Evolutionary conservation across 768 basidiomycete genomes (phyloP).

Genomic region (Tricholoma terreum): DNA sequence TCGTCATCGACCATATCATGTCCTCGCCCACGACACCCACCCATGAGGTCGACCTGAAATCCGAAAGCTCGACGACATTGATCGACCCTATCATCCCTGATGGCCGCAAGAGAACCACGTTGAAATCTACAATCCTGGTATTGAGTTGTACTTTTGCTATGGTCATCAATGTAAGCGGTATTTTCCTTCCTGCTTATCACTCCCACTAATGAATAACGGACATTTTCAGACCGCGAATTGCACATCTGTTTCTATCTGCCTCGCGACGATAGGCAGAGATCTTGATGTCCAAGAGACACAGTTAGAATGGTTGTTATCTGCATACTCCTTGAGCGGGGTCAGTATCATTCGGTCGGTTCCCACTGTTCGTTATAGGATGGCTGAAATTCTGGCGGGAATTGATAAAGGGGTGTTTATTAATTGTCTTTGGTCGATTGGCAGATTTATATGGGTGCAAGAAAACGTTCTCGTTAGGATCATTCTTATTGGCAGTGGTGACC

Average conservation of each 20-base stretch:
- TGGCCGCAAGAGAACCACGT: slow-evolving; percentile 13
- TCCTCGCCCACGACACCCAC: neutral
- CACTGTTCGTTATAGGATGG: neutral
- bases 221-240: slow-evolving; percentile 36
- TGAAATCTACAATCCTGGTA: slow-evolving; percentile 21
- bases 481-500: slow-evolving; percentile 51
- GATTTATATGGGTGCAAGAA: slow-evolving; percentile 77
- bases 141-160: slow-evolving; percentile 25
- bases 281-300: slow-evolving; percentile 47
- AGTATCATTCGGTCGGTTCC: slow-evolving; percentile 2
- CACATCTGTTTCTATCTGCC: slow-evolving; percentile 48
- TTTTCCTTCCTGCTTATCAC: neutral
- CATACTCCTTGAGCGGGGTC: slow-evolving; percentile 66
- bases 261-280: slow-evolving; percentile 50
- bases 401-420: slow-evolving; percentile 67
- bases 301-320: slow-evolving; percentile 67
- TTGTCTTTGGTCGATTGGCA: slow-evolving; percentile 76
- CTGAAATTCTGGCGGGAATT: neutral
- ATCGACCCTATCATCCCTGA: neutral
- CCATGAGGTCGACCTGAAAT: neutral
- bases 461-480: slow-evolving; percentile 60
- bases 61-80: neutral
- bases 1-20: too few species aligned
- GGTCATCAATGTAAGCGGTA: slow-evolving; percentile 21
- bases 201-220: neutral